Percentiles rank a stretch among this genome's conserved stretches.
Evolutionary conservation across 257 asterid genomes (phyloP).

Genomic region (Solanum raphanifolium): DNA sequence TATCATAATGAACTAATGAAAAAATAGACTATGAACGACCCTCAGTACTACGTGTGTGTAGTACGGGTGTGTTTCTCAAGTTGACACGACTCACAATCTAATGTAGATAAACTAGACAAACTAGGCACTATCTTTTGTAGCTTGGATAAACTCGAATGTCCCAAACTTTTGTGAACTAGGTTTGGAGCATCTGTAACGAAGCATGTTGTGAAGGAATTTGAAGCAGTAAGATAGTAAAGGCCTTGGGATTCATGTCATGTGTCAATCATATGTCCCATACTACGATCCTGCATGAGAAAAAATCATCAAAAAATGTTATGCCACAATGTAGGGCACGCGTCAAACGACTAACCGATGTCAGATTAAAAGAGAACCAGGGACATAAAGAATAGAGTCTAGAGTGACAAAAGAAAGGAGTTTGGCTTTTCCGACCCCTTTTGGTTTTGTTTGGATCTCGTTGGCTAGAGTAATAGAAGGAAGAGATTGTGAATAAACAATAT

Average conservation of each 20-base stretch:
- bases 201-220: too few species aligned
- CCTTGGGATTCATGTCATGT: not conserved
- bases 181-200: too few species aligned
- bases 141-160: too few species aligned
- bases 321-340: not conserved
- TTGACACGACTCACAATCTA: too few species aligned
- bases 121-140: too few species aligned
- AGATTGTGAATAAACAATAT: not conserved
- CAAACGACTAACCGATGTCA: not conserved
- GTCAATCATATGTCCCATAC: not conserved
- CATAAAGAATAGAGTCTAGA: not conserved
- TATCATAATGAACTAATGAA: too few species aligned
- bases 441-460: not conserved
- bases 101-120: too few species aligned
- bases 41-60: too few species aligned
- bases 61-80: too few species aligned
- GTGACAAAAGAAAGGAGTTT: not conserved
- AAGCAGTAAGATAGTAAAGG: not conserved
- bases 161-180: too few species aligned
- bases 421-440: not conserved
- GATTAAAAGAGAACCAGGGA: not conserved
- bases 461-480: not conserved
- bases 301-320: not conserved
- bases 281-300: not conserved
- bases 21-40: too few species aligned